phyloP scores from a whole-genome alignment of 345 rosid genomes.

The Citrus australasica region DNA sequence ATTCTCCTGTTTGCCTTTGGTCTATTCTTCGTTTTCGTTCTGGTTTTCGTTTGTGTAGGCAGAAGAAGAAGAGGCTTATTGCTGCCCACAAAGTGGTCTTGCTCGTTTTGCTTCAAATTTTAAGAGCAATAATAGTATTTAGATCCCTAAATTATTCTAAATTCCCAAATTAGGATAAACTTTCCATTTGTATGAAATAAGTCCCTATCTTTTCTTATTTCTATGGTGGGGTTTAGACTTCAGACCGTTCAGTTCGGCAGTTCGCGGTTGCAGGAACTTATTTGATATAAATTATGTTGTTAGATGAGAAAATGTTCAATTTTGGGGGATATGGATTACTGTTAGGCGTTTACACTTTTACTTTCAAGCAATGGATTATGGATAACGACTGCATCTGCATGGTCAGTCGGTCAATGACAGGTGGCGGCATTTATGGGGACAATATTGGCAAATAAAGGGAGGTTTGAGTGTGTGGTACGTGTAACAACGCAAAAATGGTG shows the following conservation, averaged over 20 bases:
- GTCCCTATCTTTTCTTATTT: too few species aligned
- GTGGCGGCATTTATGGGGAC: neutral
- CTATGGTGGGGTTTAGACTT: too few species aligned
- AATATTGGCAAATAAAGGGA: neutral
- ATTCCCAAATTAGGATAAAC: too few species aligned
- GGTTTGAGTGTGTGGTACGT: neutral
- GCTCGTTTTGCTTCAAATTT: too few species aligned
- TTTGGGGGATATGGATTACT: neutral
- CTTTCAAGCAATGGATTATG: neutral
- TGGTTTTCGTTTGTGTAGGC: neutral
- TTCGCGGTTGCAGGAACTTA: too few species aligned
- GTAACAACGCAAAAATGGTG: neutral
- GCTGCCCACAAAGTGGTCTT: neutral
- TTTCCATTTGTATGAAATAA: too few species aligned
- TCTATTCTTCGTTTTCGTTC: neutral
- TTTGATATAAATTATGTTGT: too few species aligned
- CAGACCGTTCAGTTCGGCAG: too few species aligned
- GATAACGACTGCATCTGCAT: neutral
- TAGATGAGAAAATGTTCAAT: neutral
- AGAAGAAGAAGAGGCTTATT: neutral
- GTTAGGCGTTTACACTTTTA: too few species aligned
- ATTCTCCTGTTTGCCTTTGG: constrained; percentile 15
- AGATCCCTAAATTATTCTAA: too few species aligned
- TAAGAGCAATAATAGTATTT: too few species aligned
- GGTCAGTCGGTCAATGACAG: neutral